These are phyloP conservation scores for Akebia trifoliata DNA, from an alignment of 164 flowering plant genomes.

Conservation along the genomic window DNA sequence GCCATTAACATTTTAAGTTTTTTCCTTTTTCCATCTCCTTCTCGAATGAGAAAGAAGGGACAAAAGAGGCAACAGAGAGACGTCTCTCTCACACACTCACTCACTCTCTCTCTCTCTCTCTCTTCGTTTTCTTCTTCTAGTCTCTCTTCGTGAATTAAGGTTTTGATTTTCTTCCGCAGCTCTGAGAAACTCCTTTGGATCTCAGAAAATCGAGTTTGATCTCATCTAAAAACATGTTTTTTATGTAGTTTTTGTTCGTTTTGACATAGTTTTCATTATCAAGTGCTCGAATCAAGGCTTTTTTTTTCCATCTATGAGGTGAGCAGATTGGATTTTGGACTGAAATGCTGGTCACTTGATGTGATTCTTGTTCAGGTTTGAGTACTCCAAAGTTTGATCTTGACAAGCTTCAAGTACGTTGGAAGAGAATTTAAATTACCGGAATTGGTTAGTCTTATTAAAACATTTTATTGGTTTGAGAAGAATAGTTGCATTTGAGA, in stretches of 20 bases:
- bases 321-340: slow-evolving; percentile 7
- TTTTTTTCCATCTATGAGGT: not conserved
- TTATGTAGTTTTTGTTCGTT: slow-evolving; percentile 2
- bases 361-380: not conserved
- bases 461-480: not conserved
- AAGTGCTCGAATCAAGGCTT: slow-evolving; percentile 12
- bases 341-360: slow-evolving; percentile 7
- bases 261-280: slow-evolving; percentile 3
- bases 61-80: too few relatives aligned
- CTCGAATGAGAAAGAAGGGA: too few relatives aligned
- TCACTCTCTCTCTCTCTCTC: too few relatives aligned
- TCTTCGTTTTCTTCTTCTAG: slow-evolving; percentile 15
- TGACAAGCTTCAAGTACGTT: not conserved
- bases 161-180: slow-evolving; percentile 7
- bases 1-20: too few relatives aligned
- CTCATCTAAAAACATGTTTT: slow-evolving; percentile 4
- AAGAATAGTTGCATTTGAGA: not conserved
- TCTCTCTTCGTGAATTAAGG: slow-evolving; percentile 6
- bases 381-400: slow-evolving; percentile 1
- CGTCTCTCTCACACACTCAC: too few relatives aligned
- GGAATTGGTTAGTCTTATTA: not conserved
- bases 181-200: slow-evolving; percentile 4
- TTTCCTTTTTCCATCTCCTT: too few relatives aligned
- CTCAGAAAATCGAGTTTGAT: slow-evolving; percentile 19
- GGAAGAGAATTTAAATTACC: not conserved